Evolutionary conservation across 1,284 basidiomycete species (phyloP).

Genomic region (Nidula niveotomentosa): DNA sequence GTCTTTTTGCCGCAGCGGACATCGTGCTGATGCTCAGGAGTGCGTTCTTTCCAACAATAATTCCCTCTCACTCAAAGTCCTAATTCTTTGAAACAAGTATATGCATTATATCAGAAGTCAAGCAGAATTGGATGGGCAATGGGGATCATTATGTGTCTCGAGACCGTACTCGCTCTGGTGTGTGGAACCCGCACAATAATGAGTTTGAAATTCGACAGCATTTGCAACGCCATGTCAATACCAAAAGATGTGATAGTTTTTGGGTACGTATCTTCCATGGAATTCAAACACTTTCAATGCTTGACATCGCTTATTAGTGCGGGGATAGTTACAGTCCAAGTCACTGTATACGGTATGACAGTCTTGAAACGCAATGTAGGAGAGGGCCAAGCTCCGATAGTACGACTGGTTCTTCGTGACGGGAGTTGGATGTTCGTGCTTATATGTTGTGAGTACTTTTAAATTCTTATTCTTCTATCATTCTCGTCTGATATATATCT

Average conservation of each 20-base stretch:
- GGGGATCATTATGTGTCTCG: neutral
- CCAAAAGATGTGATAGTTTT: neutral
- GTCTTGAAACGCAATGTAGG: neutral
- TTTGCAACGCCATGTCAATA: neutral
- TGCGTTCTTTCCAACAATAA: neutral
- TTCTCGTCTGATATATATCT: neutral
- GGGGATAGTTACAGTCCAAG: neutral
- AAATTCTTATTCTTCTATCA: neutral
- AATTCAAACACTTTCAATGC: neutral
- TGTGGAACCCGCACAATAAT: neutral
- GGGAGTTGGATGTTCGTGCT: neutral
- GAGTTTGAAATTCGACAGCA: neutral
- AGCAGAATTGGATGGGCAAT: neutral
- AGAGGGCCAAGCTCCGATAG: neutral
- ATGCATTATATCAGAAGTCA: neutral
- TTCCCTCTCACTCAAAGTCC: neutral
- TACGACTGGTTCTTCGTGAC: neutral
- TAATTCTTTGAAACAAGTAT: neutral
- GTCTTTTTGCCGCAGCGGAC: slow-evolving; percentile 1
- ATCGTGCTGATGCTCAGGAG: slow-evolving; percentile 2
- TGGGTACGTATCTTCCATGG: neutral
- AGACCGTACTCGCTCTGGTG: neutral
- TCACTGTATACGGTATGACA: neutral
- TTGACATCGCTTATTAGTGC: neutral
- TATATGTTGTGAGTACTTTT: neutral